Conservation (phyloP, 2,329 filamentous ascomycete genomes). For the Alternaria solani region DNA sequence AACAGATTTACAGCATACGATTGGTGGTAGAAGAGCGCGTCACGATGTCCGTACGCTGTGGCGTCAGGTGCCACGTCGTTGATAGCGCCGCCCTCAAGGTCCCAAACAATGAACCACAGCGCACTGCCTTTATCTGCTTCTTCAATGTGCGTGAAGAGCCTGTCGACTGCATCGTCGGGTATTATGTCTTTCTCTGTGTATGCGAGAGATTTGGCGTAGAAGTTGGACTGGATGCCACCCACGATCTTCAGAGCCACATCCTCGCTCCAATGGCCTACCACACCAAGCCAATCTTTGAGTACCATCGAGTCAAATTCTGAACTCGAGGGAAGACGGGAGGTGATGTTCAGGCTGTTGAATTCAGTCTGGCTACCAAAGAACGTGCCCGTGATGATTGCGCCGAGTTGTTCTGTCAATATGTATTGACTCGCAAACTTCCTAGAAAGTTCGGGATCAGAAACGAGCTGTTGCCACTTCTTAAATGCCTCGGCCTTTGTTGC, state of each 20-base stretch:
- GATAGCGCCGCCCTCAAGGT: conserved; percentile 45
- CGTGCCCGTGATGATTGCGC: conserved; percentile 43
- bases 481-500: conserved; percentile 39
- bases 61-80: conserved; percentile 43
- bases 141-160: conserved; percentile 45
- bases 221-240: conserved; percentile 42
- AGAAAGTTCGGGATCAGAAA: conserved; percentile 40
- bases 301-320: conserved; percentile 32
- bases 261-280: conserved; percentile 45
- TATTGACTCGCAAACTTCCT: conserved; percentile 47
- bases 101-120: conserved; percentile 48
- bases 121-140: conserved; percentile 42
- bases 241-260: conserved; percentile 41
- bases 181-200: conserved; percentile 45
- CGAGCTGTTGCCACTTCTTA: conserved; percentile 48
- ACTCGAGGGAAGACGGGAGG: conserved; percentile 30
- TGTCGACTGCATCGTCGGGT: conserved; percentile 39
- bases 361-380: conserved; percentile 46
- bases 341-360: conserved; percentile 46
- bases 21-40: conserved; percentile 47
- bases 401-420: conserved; percentile 41
- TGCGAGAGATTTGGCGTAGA: conserved; percentile 48
- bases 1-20: conserved; percentile 49
- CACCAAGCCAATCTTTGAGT: conserved; percentile 45
- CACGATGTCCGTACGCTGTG: conserved; percentile 45